phyloP scores from a whole-genome alignment of 1,139 yeast species.

The Diutina rugosa region DNA sequence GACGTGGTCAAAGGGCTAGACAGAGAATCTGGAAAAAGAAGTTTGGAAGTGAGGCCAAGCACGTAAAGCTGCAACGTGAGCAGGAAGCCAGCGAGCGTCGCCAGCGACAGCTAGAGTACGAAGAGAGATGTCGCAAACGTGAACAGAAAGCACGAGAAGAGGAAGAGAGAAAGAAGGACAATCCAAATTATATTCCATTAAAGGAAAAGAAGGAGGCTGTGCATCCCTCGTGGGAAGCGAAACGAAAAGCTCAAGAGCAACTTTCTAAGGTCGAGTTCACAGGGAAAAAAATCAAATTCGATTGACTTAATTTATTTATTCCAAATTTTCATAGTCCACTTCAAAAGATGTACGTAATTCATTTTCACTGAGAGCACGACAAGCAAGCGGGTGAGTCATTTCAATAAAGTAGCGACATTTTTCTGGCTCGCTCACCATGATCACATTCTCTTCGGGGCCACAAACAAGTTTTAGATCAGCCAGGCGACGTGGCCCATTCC shows the following conservation, averaged over 20 bases:
- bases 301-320: slow-evolving; percentile 9
- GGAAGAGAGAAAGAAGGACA: neutral
- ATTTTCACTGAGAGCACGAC: neutral
- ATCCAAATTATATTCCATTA: neutral
- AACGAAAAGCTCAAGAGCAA: slow-evolving; percentile 56
- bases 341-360: neutral
- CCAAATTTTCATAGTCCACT: neutral
- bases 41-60: slow-evolving; percentile 77
- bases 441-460: slow-evolving; percentile 42
- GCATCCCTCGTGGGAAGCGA: slow-evolving; percentile 98
- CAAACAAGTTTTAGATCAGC: slow-evolving; percentile 58
- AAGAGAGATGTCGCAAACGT: slow-evolving; percentile 60
- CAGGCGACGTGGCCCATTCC: slow-evolving; percentile 88
- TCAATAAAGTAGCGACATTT: slow-evolving; percentile 66
- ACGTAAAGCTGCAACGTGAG: slow-evolving; percentile 51
- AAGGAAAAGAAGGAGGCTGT: slow-evolving; percentile 12
- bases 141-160: slow-evolving; percentile 28
- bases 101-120: slow-evolving; percentile 50
- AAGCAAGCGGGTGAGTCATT: neutral
- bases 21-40: slow-evolving; percentile 92
- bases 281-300: slow-evolving; percentile 79
- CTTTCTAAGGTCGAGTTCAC: slow-evolving; percentile 51
- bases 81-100: slow-evolving; percentile 43
- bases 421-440: slow-evolving; percentile 74
- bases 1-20: slow-evolving; percentile 15